A percentile compares a stretch with the other conserved stretches of the same genome.
phyloP scores from a whole-genome alignment of 2,329 filamentous ascomycete species.

The Fusarium sp. region DNA sequence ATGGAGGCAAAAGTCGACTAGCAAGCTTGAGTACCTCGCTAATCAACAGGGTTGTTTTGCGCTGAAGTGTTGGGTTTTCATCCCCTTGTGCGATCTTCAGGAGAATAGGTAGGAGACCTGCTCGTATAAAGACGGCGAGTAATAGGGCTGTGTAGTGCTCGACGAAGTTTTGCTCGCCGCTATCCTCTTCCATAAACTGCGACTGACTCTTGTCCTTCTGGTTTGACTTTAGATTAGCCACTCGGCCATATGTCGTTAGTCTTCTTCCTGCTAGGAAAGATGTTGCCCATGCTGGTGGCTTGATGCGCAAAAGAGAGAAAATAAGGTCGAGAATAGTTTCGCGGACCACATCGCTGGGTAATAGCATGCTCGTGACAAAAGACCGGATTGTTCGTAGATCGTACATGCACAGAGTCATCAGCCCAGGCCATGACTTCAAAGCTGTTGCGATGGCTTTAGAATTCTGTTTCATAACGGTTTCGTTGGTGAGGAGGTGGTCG shows the following conservation, averaged over 20 bases:
- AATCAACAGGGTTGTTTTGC: slow-evolving; percentile 90
- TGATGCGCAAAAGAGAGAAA: slow-evolving; percentile 84
- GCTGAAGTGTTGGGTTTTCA: slow-evolving; percentile 76
- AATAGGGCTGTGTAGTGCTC: slow-evolving; percentile 94
- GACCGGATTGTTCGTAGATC: slow-evolving; percentile 87
- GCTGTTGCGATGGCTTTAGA: slow-evolving; percentile 92
- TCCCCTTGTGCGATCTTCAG: slow-evolving; percentile 74
- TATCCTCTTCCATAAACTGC: slow-evolving; percentile 71
- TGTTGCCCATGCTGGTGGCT: slow-evolving; percentile 90
- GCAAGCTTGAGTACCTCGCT: slow-evolving; percentile 92
- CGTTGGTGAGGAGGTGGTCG: slow-evolving; percentile 74
- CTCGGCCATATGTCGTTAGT: slow-evolving; percentile 95
- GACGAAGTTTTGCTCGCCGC: slow-evolving; percentile 83
- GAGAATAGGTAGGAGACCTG: slow-evolving; percentile 74
- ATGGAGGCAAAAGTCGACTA: slow-evolving; percentile 82
- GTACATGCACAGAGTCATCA: slow-evolving; percentile 89
- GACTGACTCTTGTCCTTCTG: slow-evolving; percentile 61
- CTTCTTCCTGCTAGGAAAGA: slow-evolving; percentile 93
- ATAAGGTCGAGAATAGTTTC: slow-evolving; percentile 90
- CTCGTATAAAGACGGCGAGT: slow-evolving; percentile 84
- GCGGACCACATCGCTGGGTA: slow-evolving; percentile 66
- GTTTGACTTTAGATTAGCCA: slow-evolving; percentile 79
- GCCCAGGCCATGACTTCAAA: slow-evolving; percentile 91
- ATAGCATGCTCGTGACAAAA: slow-evolving; percentile 72
- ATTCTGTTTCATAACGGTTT: slow-evolving; percentile 79